Evolutionary conservation across 75 land plant species (phyloP).

Genomic region (Pinus albicaulis): DNA sequence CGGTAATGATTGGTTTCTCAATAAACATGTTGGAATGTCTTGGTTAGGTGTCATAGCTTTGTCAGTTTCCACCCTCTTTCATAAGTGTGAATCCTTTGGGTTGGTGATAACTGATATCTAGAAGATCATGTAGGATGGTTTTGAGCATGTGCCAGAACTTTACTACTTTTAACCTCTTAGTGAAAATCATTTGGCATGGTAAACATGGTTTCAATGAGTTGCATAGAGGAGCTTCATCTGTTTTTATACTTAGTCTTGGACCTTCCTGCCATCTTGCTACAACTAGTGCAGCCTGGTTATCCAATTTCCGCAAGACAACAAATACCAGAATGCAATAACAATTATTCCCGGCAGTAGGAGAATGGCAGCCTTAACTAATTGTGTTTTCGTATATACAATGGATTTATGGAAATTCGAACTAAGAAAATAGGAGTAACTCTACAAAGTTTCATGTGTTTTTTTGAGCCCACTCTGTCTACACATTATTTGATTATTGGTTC

Average conservation of each 20-base stretch:
- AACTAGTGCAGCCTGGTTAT: not conserved
- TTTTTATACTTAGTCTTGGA: not conserved
- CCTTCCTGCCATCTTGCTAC: not conserved
- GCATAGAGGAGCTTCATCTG: not conserved
- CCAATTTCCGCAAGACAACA: not conserved
- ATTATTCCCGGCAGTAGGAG: not conserved
- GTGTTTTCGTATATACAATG: not conserved
- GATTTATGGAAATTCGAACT: not conserved
- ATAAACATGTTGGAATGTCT: conserved; percentile 1
- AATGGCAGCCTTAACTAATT: not conserved
- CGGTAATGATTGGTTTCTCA: conserved; percentile 42
- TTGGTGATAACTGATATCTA: too few species aligned
- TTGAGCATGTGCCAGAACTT: not conserved
- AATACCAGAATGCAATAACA: not conserved
- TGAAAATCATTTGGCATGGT: not conserved
- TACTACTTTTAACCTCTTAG: not conserved
- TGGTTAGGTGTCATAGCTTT: not conserved
- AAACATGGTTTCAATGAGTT: not conserved
- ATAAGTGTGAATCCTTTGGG: too few species aligned
- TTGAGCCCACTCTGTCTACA: not conserved
- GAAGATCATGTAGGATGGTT: too few species aligned
- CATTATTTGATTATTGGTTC: conserved; percentile 1
- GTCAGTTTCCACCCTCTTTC: conserved; percentile 1
- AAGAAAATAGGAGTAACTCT: not conserved
- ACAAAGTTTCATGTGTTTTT: not conserved